Evolutionary conservation across 441 rosid species (phyloP), one percentile per base, ranked within the genome.

Genomic region (Corymbia citriodora): DNA sequence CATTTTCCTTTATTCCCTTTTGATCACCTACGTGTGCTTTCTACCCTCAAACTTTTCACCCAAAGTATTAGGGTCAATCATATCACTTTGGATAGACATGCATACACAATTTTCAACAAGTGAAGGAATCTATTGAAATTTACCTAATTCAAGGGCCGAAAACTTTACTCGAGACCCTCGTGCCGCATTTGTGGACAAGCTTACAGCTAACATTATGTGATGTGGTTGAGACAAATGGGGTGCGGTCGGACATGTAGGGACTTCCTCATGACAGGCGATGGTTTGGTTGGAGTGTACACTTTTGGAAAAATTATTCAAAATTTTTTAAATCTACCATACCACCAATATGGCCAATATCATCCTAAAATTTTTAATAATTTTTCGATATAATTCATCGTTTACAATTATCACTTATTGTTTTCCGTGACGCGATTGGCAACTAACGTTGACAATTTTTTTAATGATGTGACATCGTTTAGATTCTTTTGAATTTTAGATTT

Each of bases 381-480:
- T 65, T 6, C 9, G 7, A 15, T 65, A 10, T 2, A 65, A 65
- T 65, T 4, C 21, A 65, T 65, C 72, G n/a, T 65, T 65, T 29
- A 65, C 18, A 55, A 55, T 55, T 18, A 55, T 23, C 4, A 0
- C 19, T 55, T 55, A 10, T 0, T 1, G 17, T 55, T 10, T 8
- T 55, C 0, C 0, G 0, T 55, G 59, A 55, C 0, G 5, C 0
- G 59, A 55, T 55, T 19, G 27, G 11, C 21, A 10, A 10, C 59
- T 55, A 0, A 55, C 10, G 0, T 0, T 0, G 6, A 57, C 2
- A 21, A 3, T 4, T 57, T 57, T 57, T 57, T 9, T 1, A 55
- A 1, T 57, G 4, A 21, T 6, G 21, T 4, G 61, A 55, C 7
- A 6, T 57, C 29, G 1, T 57, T 57, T 57, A 9, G 27, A 9